Base-by-base conservation (phyloP, 2,329 filamentous ascomycete genomes). In the Exophiala mesophila region DNA sequence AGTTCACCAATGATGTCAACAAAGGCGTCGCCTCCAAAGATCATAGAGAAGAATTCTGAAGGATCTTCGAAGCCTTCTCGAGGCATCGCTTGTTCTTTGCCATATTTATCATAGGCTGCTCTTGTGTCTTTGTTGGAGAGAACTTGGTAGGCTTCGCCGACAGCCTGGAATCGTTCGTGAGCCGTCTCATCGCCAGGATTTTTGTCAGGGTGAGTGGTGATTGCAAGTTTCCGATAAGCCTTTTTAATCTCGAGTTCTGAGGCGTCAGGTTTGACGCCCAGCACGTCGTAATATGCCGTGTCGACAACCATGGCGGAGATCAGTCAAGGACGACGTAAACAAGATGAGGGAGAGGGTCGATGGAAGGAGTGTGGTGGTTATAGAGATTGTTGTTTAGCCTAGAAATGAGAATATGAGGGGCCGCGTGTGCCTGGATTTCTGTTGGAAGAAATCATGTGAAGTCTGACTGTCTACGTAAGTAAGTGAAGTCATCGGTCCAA, bases 1-100 rank as follows among this genome's bases (percentile, higher is more conserved):
- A 98, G 95, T 74, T 98, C 92, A 55, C 92, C 92, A 60, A 98
- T 97, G 74, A 92, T 88, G 71, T 98, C 90, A 48, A 84, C 74
- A 60, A 98, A 98, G 9, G 90, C 88, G 57, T 96, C 90, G 47
- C 92, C 92, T 56, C 92, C 92, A 61, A 98, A 98, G 57, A 98
- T 98, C 73, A 89, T 94, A 59, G 85, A 85, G 70, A 98, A 98
- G 76, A 98, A 98, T 68, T 98, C 92, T 52, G 88, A 78, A 1
- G 92, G 92, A 64, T 98, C 92, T 72, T 84, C 86, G 64, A 98
- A 98, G 50, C 92, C 92, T 58, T 88, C 85, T 57, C 82, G 80
- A 1, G 92, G 92, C 61, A 90, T 86, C 4, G 92, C 89, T 55
- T 87, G 81, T 59, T 98, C 92, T 69, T 97, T 97, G 63, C 92